These are phyloP conservation scores for Thozetella sp. DNA, from an alignment of 495 filamentous ascomycete genomes.

Conservation along the genomic window DNA sequence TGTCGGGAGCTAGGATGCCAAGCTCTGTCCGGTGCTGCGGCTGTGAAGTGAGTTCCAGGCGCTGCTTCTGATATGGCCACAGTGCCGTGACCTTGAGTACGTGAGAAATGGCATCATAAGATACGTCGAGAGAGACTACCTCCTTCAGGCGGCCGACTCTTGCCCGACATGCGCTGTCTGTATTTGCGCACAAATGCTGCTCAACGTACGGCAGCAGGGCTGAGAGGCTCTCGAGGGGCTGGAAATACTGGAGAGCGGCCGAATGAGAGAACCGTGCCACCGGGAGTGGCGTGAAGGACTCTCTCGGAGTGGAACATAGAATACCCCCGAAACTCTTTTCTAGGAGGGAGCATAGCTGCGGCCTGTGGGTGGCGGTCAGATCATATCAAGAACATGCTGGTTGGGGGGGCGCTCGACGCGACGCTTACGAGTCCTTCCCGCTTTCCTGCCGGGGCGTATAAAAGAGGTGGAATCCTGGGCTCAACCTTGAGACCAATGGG, in stretches of 20 bases:
- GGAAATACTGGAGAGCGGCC: conserved; percentile 69
- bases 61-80: conserved; percentile 49
- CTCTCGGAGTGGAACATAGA: conserved; percentile 56
- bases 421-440: conserved; percentile 32
- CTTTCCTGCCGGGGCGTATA: conserved; percentile 60
- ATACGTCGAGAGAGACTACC: conserved; percentile 72
- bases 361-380: too few species aligned
- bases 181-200: conserved; percentile 51
- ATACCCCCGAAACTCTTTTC: conserved; percentile 61
- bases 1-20: conserved; percentile 75
- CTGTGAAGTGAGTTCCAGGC: conserved; percentile 37
- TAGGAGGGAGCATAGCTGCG: conserved; percentile 63
- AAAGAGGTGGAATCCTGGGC: conserved; percentile 83
- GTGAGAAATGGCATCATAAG: conserved; percentile 73
- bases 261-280: conserved; percentile 67
- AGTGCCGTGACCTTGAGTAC: conserved; percentile 62
- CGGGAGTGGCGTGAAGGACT: conserved; percentile 68
- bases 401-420: too few species aligned
- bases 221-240: conserved; percentile 56
- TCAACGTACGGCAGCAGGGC: conserved; percentile 60
- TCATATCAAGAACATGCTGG: too few species aligned
- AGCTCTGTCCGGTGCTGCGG: conserved; percentile 63
- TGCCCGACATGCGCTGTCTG: conserved; percentile 31
- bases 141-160: conserved; percentile 30
- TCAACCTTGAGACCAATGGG: conserved; percentile 73